Percentiles rank a stretch among this genome's conserved stretches.
Evolutionary conservation across 805 yeast genomes (phyloP).

Genomic region (Sugiyamaella smithiae): DNA sequence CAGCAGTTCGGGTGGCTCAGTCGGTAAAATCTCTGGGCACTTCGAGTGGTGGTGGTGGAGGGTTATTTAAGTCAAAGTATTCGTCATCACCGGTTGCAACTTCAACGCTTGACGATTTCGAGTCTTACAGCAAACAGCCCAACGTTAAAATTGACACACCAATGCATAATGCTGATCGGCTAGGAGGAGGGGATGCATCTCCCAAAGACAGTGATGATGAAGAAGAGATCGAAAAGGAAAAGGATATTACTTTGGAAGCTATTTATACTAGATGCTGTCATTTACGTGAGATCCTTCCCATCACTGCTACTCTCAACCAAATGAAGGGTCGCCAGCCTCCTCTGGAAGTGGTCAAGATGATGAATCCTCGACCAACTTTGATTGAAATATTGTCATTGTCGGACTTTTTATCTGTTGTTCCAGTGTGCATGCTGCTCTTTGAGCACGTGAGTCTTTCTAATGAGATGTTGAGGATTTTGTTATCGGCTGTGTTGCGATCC

Average conservation of each 20-base stretch:
- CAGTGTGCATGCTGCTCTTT: constrained; percentile 67
- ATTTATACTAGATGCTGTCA: constrained; percentile 93
- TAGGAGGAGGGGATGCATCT: not conserved
- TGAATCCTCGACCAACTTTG: constrained; percentile 87
- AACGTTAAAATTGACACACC: constrained; percentile 22
- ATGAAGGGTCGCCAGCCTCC: constrained; percentile 76
- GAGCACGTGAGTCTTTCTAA: constrained; percentile 75
- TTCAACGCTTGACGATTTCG: constrained; percentile 21
- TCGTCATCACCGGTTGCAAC: constrained; percentile 10
- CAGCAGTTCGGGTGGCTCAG: constrained; percentile 23
- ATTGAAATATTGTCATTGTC: constrained; percentile 85
- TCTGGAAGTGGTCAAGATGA: constrained; percentile 62
- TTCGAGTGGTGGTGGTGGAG: not conserved
- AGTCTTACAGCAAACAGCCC: not conserved
- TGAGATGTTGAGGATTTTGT: constrained; percentile 73
- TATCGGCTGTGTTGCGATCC: constrained; percentile 67
- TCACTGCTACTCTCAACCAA: constrained; percentile 83
- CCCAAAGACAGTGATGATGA: constrained; percentile 15
- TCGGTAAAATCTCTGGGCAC: constrained; percentile 8
- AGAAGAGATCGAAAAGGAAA: constrained; percentile 28
- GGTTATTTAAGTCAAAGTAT: constrained; percentile 3
- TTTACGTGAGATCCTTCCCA: constrained; percentile 84
- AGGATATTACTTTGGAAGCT: constrained; percentile 52
- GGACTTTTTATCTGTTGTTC: constrained; percentile 84
- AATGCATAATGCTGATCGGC: constrained; percentile 13